Conservation (phyloP, 345 rosid species). For the Ceriops zippeliana region DNA sequence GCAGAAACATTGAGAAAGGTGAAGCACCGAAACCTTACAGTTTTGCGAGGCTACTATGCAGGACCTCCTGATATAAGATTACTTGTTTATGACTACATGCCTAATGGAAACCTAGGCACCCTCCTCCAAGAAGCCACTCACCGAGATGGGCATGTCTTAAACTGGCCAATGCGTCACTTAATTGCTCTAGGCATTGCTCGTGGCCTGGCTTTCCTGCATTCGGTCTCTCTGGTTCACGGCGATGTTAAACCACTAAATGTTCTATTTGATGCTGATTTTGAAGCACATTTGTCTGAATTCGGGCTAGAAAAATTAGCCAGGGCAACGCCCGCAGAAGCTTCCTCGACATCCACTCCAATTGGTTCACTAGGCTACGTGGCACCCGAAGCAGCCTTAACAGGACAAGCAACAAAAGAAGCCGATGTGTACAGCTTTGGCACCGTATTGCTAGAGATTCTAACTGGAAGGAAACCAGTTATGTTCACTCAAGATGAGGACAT, state of each 20-base stretch:
- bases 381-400: constrained; percentile 62
- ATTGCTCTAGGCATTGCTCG: constrained; percentile 94
- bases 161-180: constrained; percentile 99
- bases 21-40: constrained; percentile 83
- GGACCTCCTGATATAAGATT: constrained; percentile 82
- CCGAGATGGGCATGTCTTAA: constrained; percentile 93
- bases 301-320: constrained; percentile 62
- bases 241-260: constrained; percentile 90
- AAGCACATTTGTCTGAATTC: constrained; percentile 87
- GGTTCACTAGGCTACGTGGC: constrained; percentile 83
- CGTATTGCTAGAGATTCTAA: constrained; percentile 72
- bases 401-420: constrained; percentile 61
- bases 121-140: constrained; percentile 95
- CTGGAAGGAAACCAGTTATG: constrained; percentile 85
- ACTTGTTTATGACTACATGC: constrained; percentile 90
- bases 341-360: constrained; percentile 56
- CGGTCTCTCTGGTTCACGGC: constrained; percentile 73
- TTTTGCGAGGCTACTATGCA: constrained; percentile 79
- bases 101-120: constrained; percentile 86
- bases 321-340: constrained; percentile 45
- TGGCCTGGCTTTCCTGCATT: constrained; percentile 79
- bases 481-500: constrained; percentile 90
- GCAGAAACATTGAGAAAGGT: constrained; percentile 80
- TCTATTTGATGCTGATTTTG: constrained; percentile 90
- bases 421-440: constrained; percentile 94